A percentile compares a stretch with the other conserved stretches of the same genome.
These are phyloP conservation scores for Telfairia occidentalis DNA, from an alignment of 331 rosid species.

Conservation along the genomic window DNA sequence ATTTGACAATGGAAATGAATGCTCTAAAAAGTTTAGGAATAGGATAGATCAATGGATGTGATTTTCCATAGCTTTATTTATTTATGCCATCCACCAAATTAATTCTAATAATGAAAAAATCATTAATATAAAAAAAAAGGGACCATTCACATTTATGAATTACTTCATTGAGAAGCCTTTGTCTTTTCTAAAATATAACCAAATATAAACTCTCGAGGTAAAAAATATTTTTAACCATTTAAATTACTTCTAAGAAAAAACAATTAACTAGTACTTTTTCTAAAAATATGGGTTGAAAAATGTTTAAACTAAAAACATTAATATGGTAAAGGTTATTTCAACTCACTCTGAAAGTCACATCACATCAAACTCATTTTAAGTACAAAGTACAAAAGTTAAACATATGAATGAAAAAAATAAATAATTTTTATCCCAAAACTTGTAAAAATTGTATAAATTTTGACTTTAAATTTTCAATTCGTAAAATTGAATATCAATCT, in stretches of 20 bases:
- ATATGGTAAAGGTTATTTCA: no score
- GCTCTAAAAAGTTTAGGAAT: neutral
- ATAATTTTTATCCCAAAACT: no score
- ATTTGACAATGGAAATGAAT: neutral
- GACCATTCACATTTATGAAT: neutral
- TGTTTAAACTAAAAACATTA: no score
- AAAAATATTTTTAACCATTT: neutral
- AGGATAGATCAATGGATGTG: neutral
- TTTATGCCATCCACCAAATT: constrained; percentile 8
- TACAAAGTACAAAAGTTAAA: no score
- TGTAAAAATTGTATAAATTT: no score
- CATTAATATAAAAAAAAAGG: neutral
- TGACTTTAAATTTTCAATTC: no score
- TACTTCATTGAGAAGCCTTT: neutral
- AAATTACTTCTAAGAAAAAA: no score
- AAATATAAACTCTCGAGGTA: neutral
- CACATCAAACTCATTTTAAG: no score
- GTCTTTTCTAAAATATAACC: neutral
- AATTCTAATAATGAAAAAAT: neutral
- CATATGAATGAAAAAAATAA: no score
- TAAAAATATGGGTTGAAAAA: no score
- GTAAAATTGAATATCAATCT: no score
- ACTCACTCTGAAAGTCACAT: no score
- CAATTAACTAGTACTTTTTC: neutral
- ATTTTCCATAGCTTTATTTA: neutral